phyloP scores from a whole-genome alignment of 2,329 filamentous ascomycete genomes.

The Zelopaecilomyces penicillatus region DNA sequence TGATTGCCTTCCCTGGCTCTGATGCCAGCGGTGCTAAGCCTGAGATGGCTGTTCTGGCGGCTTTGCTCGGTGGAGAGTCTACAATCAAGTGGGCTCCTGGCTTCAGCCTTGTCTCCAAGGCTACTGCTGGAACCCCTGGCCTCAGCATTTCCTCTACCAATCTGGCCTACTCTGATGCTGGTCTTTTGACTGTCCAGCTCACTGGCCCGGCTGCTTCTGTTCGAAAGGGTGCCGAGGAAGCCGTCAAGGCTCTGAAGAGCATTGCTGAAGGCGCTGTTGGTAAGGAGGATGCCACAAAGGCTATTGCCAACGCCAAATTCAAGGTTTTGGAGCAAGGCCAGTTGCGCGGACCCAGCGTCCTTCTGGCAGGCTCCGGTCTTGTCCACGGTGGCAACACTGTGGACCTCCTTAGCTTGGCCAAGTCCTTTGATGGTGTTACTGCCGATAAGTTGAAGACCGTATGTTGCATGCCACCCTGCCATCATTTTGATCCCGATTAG shows the following conservation, averaged over 20 bases:
- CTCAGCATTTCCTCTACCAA: conserved; percentile 67
- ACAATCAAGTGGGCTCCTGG: conserved; percentile 93
- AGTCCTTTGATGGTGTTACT: conserved; percentile 72
- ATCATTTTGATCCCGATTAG: conserved; percentile 16
- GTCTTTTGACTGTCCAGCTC: conserved; percentile 77
- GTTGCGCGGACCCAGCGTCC: conserved; percentile 66
- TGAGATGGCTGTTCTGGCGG: conserved; percentile 76
- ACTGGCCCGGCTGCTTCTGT: conserved; percentile 67
- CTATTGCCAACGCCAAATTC: conserved; percentile 88
- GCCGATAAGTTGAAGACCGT: conserved; percentile 80
- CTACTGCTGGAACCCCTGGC: conserved; percentile 55
- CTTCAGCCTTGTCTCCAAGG: conserved; percentile 84
- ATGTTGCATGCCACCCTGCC: conserved; percentile 30
- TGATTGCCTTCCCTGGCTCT: conserved; percentile 88
- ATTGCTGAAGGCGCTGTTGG: conserved; percentile 66
- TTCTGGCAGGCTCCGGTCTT: conserved; percentile 76
- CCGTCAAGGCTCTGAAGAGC: conserved; percentile 74
- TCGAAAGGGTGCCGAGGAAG: conserved; percentile 62
- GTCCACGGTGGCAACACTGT: conserved; percentile 74
- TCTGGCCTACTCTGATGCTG: conserved; percentile 85
- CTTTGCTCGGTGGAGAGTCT: conserved; percentile 82
- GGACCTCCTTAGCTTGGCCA: conserved; percentile 71
- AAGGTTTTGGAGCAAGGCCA: conserved; percentile 76
- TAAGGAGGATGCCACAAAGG: conserved; percentile 86
- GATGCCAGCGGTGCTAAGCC: conserved; percentile 78